phyloP scores from a whole-genome alignment of 2,329 filamentous ascomycete species.

The Ophioceras dolichostomum region DNA sequence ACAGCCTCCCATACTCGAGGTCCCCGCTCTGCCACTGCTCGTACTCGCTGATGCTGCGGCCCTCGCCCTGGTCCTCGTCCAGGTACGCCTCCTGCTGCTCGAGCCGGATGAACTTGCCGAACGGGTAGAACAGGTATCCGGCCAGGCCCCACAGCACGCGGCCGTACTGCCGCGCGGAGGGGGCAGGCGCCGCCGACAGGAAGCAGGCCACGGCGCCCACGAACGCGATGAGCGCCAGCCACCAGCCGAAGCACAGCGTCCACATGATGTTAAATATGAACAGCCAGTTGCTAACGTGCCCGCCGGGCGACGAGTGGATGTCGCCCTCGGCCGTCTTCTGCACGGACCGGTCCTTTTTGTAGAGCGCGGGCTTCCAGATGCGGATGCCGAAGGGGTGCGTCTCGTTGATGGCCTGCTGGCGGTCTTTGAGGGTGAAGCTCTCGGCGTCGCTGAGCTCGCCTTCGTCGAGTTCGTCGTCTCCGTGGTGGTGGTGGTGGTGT shows the following conservation, averaged over 20 bases:
- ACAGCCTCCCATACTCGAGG: conserved; percentile 85
- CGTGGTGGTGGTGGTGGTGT: not conserved
- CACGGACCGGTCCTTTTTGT: conserved; percentile 95
- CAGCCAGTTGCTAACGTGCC: conserved; percentile 72
- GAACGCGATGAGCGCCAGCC: conserved; percentile 70
- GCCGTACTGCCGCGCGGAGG: conserved; percentile 77
- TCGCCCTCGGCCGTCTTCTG: conserved; percentile 93
- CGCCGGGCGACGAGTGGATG: conserved; percentile 89
- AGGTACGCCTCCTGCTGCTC: conserved; percentile 90
- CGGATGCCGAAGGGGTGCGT: conserved; percentile 98
- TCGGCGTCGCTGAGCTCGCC: conserved; percentile 78
- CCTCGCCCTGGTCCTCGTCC: conserved; percentile 90
- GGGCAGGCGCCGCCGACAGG: conserved; percentile 62
- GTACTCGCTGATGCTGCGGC: conserved; percentile 94
- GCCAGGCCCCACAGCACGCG: conserved; percentile 73
- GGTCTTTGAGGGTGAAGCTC: conserved; percentile 94
- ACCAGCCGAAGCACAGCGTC: conserved; percentile 92
- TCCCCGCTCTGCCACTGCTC: conserved; percentile 99
- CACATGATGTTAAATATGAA: conserved; percentile 82
- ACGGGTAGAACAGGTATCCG: conserved; percentile 86
- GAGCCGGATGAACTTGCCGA: conserved; percentile 89
- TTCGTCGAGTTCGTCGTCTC: conserved; percentile 53
- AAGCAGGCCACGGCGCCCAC: conserved; percentile 68
- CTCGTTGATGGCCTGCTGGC: conserved; percentile 95
- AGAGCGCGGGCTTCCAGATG: conserved; percentile 96